Percentiles rank a stretch among this genome's conserved stretches.
phyloP scores from a whole-genome alignment of 345 rosid genomes.

The Citrus glauca region DNA sequence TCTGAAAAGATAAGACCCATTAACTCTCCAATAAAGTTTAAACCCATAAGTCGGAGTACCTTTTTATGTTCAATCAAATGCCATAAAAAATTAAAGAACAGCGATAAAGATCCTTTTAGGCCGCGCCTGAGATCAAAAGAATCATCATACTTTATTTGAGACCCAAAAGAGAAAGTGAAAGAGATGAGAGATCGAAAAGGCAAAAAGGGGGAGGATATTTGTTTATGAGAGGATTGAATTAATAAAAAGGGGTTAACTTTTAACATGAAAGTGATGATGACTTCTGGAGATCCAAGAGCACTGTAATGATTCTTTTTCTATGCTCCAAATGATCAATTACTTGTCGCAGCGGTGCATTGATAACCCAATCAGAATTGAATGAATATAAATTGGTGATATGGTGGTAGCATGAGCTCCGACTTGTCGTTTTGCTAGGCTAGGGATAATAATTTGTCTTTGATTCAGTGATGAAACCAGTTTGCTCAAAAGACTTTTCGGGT shows the following conservation, averaged over 20 bases:
- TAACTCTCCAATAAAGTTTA: too few relatives aligned
- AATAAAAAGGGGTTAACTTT: neutral
- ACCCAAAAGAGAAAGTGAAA: neutral
- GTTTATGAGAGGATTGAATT: neutral
- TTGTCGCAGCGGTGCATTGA: neutral
- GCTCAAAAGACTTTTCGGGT: neutral
- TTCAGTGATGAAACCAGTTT: neutral
- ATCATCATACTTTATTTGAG: neutral
- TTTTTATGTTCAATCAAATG: too few relatives aligned
- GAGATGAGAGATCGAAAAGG: neutral
- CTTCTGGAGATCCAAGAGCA: neutral
- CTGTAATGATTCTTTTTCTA: neutral
- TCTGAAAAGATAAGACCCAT: fast-evolving
- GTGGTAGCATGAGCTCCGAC: neutral
- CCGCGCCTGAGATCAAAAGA: conserved; percentile 3
- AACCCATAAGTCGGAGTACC: too few relatives aligned
- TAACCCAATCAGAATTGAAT: neutral
- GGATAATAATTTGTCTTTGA: neutral
- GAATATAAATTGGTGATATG: neutral
- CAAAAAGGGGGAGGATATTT: neutral
- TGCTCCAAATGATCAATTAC: neutral
- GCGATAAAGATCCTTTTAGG: neutral
- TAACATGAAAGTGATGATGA: neutral
- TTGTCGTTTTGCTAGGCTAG: conserved; percentile 1
- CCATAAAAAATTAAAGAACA: too few relatives aligned